Evolutionary conservation across 257 asterid species (phyloP).

Genomic region (Nicotiana otophora): DNA sequence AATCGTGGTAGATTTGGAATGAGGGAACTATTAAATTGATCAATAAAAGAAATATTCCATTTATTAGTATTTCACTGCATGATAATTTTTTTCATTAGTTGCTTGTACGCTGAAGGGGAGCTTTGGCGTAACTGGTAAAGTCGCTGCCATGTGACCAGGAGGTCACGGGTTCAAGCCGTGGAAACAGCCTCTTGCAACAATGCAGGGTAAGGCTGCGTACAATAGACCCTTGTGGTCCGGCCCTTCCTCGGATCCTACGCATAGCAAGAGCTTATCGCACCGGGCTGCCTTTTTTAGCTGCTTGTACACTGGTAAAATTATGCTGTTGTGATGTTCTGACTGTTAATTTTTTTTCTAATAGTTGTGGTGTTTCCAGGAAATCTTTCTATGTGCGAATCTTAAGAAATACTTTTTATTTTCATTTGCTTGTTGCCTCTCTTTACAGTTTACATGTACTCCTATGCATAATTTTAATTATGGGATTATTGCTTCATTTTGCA

Average conservation of each 20-base stretch:
- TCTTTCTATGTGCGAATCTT: neutral
- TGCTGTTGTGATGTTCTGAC: neutral
- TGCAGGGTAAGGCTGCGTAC: no score
- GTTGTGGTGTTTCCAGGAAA: neutral
- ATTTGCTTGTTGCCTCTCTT: neutral
- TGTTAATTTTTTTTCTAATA: neutral
- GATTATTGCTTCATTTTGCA: conserved; percentile 28
- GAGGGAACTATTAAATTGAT: neutral
- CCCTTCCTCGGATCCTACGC: no score
- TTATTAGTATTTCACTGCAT: neutral
- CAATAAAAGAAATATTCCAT: neutral
- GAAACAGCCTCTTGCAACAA: no score
- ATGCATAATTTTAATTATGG: neutral
- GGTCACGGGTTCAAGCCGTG: no score
- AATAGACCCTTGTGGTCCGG: no score
- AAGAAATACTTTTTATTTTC: neutral
- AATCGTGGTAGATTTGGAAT: neutral
- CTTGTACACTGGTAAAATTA: neutral
- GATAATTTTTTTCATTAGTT: neutral
- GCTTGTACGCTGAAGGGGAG: neutral
- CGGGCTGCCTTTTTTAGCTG: neutral
- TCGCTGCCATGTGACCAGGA: no score
- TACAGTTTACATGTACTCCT: neutral
- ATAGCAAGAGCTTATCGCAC: no score
- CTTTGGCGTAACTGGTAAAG: no score